Evolutionary conservation across 176 grass and related monocot species (phyloP).

Genomic region (Cenchrus fungigraminus): DNA sequence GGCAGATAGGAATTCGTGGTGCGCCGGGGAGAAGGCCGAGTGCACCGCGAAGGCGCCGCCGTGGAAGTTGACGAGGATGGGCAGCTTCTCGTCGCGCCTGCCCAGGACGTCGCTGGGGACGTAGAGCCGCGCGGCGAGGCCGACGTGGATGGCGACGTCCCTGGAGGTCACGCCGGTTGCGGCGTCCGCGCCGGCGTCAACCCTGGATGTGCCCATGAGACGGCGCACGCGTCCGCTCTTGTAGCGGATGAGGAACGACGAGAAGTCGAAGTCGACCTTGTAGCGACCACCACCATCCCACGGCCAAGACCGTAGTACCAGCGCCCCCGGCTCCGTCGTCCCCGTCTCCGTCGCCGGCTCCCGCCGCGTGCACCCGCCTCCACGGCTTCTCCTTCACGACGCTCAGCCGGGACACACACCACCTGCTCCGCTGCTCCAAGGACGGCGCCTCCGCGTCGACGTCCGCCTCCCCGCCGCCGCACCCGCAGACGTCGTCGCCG

Average conservation of each 20-base stretch:
- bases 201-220: slow-evolving; percentile 30
- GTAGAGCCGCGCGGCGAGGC: slow-evolving; percentile 54
- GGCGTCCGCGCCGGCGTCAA: slow-evolving; percentile 40
- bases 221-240: slow-evolving; percentile 57
- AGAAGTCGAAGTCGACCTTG: slow-evolving; percentile 66
- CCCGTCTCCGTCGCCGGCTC: neutral
- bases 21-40: slow-evolving; percentile 41
- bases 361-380: slow-evolving; percentile 27
- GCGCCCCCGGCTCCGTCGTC: neutral
- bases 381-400: slow-evolving; percentile 43
- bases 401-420: slow-evolving; percentile 40
- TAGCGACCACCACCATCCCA: neutral
- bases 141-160: slow-evolving; percentile 44
- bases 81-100: slow-evolving; percentile 37
- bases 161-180: slow-evolving; percentile 42
- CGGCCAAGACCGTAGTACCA: neutral
- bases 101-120: slow-evolving; percentile 27
- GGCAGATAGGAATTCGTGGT: slow-evolving; percentile 29
- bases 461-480: neutral
- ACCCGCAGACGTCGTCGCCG: slow-evolving; percentile 31
- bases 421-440: slow-evolving; percentile 51
- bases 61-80: slow-evolving; percentile 61
- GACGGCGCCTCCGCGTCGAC: neutral
- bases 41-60: slow-evolving; percentile 57
- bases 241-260: slow-evolving; percentile 61